Base-by-base conservation (phyloP, 441 rosid genomes). In the Iberis amara region DNA sequence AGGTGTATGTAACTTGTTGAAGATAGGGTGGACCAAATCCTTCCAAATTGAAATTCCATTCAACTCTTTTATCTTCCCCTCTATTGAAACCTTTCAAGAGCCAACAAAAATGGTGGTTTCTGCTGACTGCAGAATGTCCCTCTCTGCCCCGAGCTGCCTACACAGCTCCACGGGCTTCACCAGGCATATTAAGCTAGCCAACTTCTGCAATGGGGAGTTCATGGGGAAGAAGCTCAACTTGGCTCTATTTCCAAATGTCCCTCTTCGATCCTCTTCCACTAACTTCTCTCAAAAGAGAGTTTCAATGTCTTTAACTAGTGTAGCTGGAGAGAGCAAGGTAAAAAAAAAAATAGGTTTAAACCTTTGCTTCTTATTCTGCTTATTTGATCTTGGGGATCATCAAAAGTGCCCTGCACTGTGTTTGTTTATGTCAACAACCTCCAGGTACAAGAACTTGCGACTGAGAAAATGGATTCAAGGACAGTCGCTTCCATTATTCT, bases 401-500 rank as follows among this genome's bases (percentile, higher is more conserved):
- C 40, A 41, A 4, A 28, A 27, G 11, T 37, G 14, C 11, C n/a
- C 32, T 33, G 57, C 30, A 32, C 12, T 33, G 30, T 23, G 27
- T 46, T 39, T 62, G 21, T 10, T 46, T 6, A 32, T 39, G 23
- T 15, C 32, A 51, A 10, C 30, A 24, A 43, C 40, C 48, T 76
- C 73, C 66, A 85, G 98, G 63, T 79, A 64, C 81, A 83, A 64
- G 87, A 88, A 61, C 48, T 65, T 35, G 91, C 79, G 57, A 62
- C 77, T 75, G 94, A 83, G 45, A 91, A 53, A 72, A 68, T 75
- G 51, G 85, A 83, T 33, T 31, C 94, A 10, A 71, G 83, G 48
- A 91, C 96, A 1, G 96, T 85, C 11, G 94, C 71, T 50, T 91
- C 98, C 1, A 48, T 88, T 14, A 82, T 91, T 60, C 78, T 91